phyloP scores from a whole-genome alignment of 2,329 filamentous ascomycete genomes.

The Aspergillus aculeatus region DNA sequence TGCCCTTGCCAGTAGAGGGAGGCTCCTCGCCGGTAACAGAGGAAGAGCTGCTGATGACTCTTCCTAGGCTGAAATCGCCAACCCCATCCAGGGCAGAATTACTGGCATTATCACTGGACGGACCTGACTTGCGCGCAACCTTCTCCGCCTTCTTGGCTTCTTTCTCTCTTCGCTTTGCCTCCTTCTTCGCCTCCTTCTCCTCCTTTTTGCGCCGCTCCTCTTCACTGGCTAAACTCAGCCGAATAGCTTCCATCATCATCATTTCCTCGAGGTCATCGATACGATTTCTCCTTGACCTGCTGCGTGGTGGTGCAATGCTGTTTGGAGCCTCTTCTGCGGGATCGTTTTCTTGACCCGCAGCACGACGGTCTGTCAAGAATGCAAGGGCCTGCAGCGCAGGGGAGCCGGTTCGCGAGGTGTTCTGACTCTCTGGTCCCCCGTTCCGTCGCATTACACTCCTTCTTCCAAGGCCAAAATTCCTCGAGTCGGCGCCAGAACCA shows the following conservation, averaged over 20 bases:
- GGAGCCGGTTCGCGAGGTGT: constrained; percentile 35
- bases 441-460: constrained; percentile 49
- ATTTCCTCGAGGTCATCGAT: constrained; percentile 92
- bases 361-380: constrained; percentile 47
- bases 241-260: constrained; percentile 97
- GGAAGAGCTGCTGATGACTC: constrained; percentile 38
- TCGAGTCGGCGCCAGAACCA: constrained; percentile 43
- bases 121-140: constrained; percentile 62
- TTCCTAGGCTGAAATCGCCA: constrained; percentile 36
- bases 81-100: constrained; percentile 57
- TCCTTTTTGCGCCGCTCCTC: constrained; percentile 86
- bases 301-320: constrained; percentile 42
- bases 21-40: constrained; percentile 40
- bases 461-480: constrained; percentile 57
- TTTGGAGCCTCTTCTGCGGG: constrained; percentile 36
- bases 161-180: constrained; percentile 81
- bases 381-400: constrained; percentile 47
- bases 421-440: constrained; percentile 36
- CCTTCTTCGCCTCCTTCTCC: constrained; percentile 76
- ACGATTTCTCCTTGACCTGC: constrained; percentile 59
- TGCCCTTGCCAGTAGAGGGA: constrained; percentile 59
- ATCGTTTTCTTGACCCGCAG: constrained; percentile 34
- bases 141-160: constrained; percentile 74
- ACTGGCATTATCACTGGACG: constrained; percentile 58
- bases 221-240: constrained; percentile 84